A percentile compares a stretch with the other conserved stretches of the same genome.
Conservation (phyloP, 768 basidiomycete genomes). For the Psilocybe sp. region DNA sequence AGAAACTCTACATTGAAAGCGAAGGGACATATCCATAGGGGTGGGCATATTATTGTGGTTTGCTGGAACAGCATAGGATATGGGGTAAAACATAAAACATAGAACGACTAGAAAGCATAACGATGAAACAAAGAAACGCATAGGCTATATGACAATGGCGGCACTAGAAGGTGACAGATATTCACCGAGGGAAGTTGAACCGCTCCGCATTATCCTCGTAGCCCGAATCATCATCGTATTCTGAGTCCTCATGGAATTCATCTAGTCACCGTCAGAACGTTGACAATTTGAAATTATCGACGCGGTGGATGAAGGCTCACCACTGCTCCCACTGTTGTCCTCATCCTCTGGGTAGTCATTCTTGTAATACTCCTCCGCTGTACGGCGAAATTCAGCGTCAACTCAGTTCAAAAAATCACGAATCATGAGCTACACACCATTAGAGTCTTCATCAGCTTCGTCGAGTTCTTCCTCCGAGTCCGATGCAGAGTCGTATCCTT, state of each 20-base stretch:
- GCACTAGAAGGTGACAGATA: too few relatives aligned
- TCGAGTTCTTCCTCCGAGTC: slow-evolving; percentile 63
- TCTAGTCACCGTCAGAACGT: slow-evolving; percentile 32
- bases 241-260: slow-evolving; percentile 37
- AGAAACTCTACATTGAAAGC: too few relatives aligned
- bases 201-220: too few relatives aligned
- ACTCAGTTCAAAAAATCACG: not conserved
- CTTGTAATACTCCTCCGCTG: slow-evolving; percentile 81
- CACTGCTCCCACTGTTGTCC: slow-evolving; percentile 43
- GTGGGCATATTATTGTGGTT: too few relatives aligned
- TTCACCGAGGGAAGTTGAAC: too few relatives aligned
- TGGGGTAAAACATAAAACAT: too few relatives aligned
- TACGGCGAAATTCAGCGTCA: not conserved
- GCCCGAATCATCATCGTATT: too few relatives aligned
- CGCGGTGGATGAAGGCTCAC: slow-evolving; percentile 1
- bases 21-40: too few relatives aligned
- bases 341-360: slow-evolving; percentile 87
- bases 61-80: too few relatives aligned
- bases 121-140: too few relatives aligned
- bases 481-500: slow-evolving; percentile 57
- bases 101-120: too few relatives aligned
- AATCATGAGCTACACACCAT: slow-evolving; percentile 45
- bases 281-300: not conserved
- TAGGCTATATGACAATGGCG: too few relatives aligned
- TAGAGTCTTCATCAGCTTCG: slow-evolving; percentile 82